Percentiles rank a stretch among this genome's conserved stretches.
Evolutionary conservation across 2,329 filamentous ascomycete genomes (phyloP).

Genomic region (Trichoderma citrinoviride): DNA sequence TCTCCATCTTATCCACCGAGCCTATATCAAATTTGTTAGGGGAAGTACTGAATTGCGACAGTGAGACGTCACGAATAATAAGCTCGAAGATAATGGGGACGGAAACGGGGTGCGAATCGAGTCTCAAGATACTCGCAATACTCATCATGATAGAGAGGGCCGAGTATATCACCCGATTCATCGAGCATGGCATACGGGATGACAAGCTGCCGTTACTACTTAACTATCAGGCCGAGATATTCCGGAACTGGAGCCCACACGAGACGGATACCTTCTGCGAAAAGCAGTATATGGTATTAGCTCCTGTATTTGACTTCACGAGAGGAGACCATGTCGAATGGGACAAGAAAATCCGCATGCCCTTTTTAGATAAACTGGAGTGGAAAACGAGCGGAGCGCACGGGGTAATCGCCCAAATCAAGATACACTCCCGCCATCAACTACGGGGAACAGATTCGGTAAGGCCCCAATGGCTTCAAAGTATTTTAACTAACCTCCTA

Average conservation of each 20-base stretch:
- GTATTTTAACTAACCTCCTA: not conserved
- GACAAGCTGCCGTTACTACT: not conserved
- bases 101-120: not conserved
- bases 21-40: not conserved
- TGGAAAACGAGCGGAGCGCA: not conserved
- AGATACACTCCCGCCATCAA: not conserved
- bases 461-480: not conserved
- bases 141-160: not conserved
- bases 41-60: not conserved
- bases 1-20: not conserved
- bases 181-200: not conserved
- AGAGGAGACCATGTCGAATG: not conserved
- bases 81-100: not conserved
- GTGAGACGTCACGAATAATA: not conserved
- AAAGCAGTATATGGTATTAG: not conserved
- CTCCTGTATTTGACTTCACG: not conserved
- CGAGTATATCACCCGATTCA: not conserved
- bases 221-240: not conserved
- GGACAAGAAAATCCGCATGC: not conserved
- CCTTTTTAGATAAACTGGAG: not conserved
- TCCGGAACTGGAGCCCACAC: not conserved
- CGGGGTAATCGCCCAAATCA: not conserved
- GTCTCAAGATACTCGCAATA: not conserved
- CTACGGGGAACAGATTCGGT: not conserved
- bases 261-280: not conserved